Percentiles rank a stretch among this genome's conserved stretches.
These are phyloP conservation scores for Geoglossum glabrum DNA, from an alignment of 495 filamentous ascomycete species.

Conservation along the genomic window DNA sequence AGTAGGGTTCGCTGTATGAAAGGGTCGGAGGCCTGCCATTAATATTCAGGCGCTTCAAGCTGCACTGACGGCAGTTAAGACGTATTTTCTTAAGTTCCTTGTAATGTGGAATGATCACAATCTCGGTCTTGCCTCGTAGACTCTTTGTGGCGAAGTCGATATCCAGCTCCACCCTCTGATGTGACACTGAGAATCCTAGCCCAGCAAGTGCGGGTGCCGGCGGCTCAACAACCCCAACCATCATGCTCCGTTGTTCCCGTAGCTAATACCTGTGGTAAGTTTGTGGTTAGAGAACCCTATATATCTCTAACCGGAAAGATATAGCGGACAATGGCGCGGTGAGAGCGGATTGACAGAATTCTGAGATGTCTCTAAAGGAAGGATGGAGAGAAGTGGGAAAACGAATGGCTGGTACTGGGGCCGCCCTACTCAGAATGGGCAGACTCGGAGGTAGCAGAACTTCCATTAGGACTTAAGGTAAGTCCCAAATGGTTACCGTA, in stretches of 20 bases:
- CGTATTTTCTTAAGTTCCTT: constrained; percentile 47
- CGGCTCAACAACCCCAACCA: constrained; percentile 1
- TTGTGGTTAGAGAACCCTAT: too few species aligned
- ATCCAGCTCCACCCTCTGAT: constrained; percentile 75
- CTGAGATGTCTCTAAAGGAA: too few species aligned
- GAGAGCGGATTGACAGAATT: too few species aligned
- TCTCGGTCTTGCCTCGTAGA: constrained; percentile 60
- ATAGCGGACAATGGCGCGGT: too few species aligned
- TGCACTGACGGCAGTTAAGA: constrained; percentile 74
- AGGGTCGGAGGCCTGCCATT: constrained; percentile 41
- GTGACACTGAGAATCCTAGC: constrained; percentile 39
- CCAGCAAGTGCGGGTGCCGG: constrained; percentile 13
- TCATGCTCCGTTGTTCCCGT: not conserved
- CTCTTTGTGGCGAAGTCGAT: constrained; percentile 59
- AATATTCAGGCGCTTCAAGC: constrained; percentile 46
- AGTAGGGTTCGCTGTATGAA: constrained; percentile 58
- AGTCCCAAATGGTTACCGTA: too few species aligned
- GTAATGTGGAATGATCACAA: constrained; percentile 50
- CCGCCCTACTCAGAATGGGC: too few species aligned
- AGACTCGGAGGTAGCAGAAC: too few species aligned
- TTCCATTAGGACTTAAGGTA: too few species aligned
- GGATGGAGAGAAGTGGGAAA: too few species aligned
- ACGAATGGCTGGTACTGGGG: too few species aligned
- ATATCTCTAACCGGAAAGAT: too few species aligned
- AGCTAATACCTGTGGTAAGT: not conserved